These are phyloP conservation scores for Monosporascus sp. DNA, from an alignment of 2,329 filamentous ascomycete genomes.

Conservation along the genomic window DNA sequence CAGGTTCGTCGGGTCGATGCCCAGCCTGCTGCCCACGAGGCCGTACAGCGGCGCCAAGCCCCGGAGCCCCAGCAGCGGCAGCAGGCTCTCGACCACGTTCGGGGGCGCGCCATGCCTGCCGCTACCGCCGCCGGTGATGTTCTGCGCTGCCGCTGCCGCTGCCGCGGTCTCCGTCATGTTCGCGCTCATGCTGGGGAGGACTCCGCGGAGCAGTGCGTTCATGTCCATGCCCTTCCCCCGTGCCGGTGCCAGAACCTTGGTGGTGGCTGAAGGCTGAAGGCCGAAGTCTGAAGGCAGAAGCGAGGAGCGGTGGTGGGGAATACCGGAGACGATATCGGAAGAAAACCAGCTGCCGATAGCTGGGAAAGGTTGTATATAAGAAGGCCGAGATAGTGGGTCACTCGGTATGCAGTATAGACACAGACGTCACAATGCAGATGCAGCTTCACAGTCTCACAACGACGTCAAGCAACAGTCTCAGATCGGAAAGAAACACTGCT, in stretches of 20 bases:
- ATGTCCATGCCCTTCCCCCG: conserved; percentile 13
- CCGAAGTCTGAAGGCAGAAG: too few relatives aligned
- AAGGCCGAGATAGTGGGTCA: too few relatives aligned
- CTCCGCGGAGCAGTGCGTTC: conserved; percentile 10
- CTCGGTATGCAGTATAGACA: too few relatives aligned
- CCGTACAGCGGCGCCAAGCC: conserved; percentile 40
- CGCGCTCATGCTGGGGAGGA: conserved; percentile 9
- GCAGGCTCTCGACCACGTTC: conserved; percentile 32
- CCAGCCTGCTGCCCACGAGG: conserved; percentile 37
- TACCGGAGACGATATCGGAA: too few relatives aligned
- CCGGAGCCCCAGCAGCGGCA: conserved; percentile 38
- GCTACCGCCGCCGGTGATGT: conserved; percentile 6
- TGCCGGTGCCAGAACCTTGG: not conserved
- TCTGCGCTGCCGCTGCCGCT: conserved; percentile 1
- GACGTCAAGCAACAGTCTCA: too few relatives aligned
- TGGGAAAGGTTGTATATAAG: too few relatives aligned
- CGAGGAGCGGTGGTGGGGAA: too few relatives aligned
- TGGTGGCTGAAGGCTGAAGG: too few relatives aligned
- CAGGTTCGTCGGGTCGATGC: conserved; percentile 43
- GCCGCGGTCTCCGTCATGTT: conserved; percentile 11
- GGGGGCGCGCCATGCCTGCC: conserved; percentile 6
- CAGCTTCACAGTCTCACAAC: too few relatives aligned
- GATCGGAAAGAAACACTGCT: too few relatives aligned
- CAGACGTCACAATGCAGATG: too few relatives aligned
- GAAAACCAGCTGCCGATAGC: too few relatives aligned